phyloP scores from a whole-genome alignment of 1,139 yeast genomes.

The Taphrina sp. region DNA sequence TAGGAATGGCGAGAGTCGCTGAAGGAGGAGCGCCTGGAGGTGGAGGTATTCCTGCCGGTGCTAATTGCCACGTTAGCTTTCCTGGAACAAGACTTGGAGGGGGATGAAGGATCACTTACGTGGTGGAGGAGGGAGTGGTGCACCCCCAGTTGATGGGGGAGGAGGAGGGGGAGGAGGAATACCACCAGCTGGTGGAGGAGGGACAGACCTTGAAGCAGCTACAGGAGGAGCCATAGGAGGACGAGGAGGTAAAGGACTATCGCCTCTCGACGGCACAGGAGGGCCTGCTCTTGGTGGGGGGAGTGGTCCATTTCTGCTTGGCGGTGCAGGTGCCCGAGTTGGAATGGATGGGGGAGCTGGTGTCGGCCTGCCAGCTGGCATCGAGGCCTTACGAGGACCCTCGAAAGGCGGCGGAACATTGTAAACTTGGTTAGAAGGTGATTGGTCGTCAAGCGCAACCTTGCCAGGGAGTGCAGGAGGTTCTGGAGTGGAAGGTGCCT shows the following conservation, averaged over 20 bases:
- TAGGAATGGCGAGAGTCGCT: conserved; percentile 47
- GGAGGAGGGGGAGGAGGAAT: conserved; percentile 41
- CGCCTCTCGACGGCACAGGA: conserved; percentile 33
- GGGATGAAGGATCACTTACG: too few relatives aligned
- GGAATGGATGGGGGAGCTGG: conserved; percentile 40
- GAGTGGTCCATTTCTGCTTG: conserved; percentile 40
- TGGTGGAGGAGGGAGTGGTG: conserved; percentile 19
- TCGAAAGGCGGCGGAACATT: conserved; percentile 38
- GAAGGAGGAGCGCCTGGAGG: conserved; percentile 41
- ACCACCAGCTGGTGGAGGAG: conserved; percentile 34
- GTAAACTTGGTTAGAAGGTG: conserved; percentile 29
- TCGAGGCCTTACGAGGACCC: conserved; percentile 29
- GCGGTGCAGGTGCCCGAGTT: conserved; percentile 38
- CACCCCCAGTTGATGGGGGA: conserved; percentile 35
- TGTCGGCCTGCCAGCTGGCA: conserved; percentile 36
- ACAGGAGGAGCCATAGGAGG: conserved; percentile 32
- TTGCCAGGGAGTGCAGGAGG: conserved; percentile 28
- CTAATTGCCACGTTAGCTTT: neutral
- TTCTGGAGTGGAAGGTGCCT: conserved; percentile 36
- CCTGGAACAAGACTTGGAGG: too few relatives aligned
- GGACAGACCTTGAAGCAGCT: conserved; percentile 16
- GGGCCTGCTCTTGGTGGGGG: conserved; percentile 45
- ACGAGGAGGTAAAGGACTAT: conserved; percentile 29
- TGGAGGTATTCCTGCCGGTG: conserved; percentile 38
- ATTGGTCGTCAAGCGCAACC: conserved; percentile 13